phyloP scores from a whole-genome alignment of 441 rosid species.

The Isatis lusitanica region DNA sequence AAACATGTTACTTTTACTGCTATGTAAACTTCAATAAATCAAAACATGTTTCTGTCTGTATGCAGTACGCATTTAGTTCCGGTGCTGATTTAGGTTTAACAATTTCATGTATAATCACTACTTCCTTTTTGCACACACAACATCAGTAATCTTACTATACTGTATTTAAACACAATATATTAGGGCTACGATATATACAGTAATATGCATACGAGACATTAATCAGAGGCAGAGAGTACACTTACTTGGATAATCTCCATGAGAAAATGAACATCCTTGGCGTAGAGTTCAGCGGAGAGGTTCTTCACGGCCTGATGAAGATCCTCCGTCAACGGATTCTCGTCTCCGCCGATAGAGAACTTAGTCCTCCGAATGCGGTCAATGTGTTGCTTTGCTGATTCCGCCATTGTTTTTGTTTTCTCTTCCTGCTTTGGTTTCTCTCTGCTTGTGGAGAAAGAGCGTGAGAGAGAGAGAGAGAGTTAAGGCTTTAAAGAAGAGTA shows the following conservation, averaged over 20 bases:
- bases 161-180: neutral
- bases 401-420: constrained; percentile 12
- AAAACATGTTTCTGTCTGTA: neutral
- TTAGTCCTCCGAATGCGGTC: constrained; percentile 41
- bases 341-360: constrained; percentile 61
- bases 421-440: neutral
- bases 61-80: neutral
- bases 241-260: constrained; percentile 73
- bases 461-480: too few species aligned
- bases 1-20: neutral
- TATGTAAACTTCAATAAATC: neutral
- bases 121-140: neutral
- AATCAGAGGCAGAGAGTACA: neutral
- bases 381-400: constrained; percentile 43
- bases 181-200: too few species aligned
- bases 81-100: neutral
- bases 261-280: constrained; percentile 71
- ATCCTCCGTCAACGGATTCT: constrained; percentile 48
- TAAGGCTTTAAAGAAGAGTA: neutral
- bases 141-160: neutral
- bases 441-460: neutral
- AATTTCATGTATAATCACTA: neutral
- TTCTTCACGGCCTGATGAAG: constrained; percentile 59
- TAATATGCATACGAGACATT: neutral
- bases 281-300: constrained; percentile 72